Conservation (phyloP, 108 stramenopile genomes). For the Discostella stelligeroides region DNA sequence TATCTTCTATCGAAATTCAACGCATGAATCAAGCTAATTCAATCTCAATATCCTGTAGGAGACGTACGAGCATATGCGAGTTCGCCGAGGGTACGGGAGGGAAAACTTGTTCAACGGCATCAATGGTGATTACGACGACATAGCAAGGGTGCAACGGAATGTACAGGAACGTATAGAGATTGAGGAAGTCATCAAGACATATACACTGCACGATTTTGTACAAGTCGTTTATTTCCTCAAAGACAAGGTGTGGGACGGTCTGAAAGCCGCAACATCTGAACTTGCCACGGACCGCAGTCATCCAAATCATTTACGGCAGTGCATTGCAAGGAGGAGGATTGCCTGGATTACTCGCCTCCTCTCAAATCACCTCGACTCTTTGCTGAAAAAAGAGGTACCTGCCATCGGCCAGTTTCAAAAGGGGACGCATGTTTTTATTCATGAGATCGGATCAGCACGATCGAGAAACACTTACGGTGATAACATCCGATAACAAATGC, state of each 20-base stretch:
- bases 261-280: conserved; percentile 26
- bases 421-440: conserved; percentile 38
- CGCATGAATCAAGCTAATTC: background rate
- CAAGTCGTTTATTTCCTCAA: conserved; percentile 25
- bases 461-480: conserved; percentile 3
- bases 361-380: background rate
- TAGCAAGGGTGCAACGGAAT: conserved; percentile 27
- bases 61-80: conserved; percentile 35
- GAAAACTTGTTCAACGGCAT: conserved; percentile 19
- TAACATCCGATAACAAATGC: conserved; percentile 13
- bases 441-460: conserved; percentile 20
- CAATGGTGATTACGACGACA: conserved; percentile 27
- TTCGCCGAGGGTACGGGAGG: conserved; percentile 41
- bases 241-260: conserved; percentile 30
- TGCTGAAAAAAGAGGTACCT: background rate
- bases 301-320: conserved; percentile 23
- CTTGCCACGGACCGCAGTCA: background rate
- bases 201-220: conserved; percentile 19
- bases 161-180: conserved; percentile 25
- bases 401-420: background rate
- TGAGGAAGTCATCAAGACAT: conserved; percentile 31
- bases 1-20: no score
- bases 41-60: background rate
- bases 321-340: conserved; percentile 36
- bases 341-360: conserved; percentile 30